Evolutionary conservation across 768 basidiomycete genomes (phyloP), one percentile per base, ranked within the genome.

Genomic region (Lanmaoa pseudosensibilis): DNA sequence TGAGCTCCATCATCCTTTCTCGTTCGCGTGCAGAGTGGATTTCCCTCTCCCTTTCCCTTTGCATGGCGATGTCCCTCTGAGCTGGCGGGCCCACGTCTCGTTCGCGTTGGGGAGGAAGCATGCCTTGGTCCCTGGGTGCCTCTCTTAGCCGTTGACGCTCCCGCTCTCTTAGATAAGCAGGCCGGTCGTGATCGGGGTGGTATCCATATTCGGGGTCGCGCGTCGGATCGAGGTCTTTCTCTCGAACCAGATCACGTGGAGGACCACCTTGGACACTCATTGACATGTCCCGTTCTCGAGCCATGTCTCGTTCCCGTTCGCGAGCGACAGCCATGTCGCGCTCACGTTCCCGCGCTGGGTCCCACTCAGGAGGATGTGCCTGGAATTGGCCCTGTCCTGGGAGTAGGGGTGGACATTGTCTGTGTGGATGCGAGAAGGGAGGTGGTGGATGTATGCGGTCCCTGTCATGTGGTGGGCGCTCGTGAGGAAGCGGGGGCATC

Each of bases 321-420:
- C 63, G 61, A 46, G 37, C 46, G 21, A 56, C 41, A n/a, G 43
- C 52, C 40, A 59, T 46, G 47, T 58, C 68, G 16, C 57, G 57
- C 5, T 71, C 71, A 1, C 65, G 65, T 10, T 72, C 70, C 0
- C 69, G 60, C 4, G 47, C 49, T 15, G 54, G 41, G 19, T 69
- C 69, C 69, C 69, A 71, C 10, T 70, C 69, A 4, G 69, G 61
- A 27, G 69, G 65, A 37, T 65, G 64, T 0, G 64, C 33, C 41
- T 69, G 71, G 53, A 71, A 73, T 39, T 71, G 68, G 39, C 71
- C 64, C 43, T 73, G 70, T 5, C 71, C 70, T 0, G 71, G 70
- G 15, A 70, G 63, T 6, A 60, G 40, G 15, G 61, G 44, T 13
- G 57, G 65, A 19, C 34, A 53, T 50, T 52, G 61, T 47, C 60